phyloP scores from a whole-genome alignment of 2,329 filamentous ascomycete species.

The Colletotrichum sp. region DNA sequence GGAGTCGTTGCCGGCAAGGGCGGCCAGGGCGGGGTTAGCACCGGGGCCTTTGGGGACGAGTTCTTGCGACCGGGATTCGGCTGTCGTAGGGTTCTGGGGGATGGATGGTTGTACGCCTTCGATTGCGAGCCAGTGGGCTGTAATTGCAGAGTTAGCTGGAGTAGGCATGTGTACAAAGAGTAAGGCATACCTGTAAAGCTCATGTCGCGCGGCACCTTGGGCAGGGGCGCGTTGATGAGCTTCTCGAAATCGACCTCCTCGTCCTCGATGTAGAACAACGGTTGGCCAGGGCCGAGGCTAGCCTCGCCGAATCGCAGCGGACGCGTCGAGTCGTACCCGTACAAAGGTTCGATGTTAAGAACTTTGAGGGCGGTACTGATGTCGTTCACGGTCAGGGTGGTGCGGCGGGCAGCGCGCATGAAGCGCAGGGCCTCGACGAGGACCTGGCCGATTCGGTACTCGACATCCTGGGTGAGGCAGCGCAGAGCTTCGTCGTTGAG shows the following conservation, averaged over 20 bases:
- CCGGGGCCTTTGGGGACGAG: conserved; percentile 89
- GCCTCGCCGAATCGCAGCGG: conserved; percentile 93
- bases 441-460: conserved; percentile 93
- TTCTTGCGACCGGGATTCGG: conserved; percentile 83
- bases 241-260: conserved; percentile 99
- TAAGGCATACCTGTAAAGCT: conserved; percentile 78
- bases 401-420: conserved; percentile 91
- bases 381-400: conserved; percentile 87
- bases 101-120: conserved; percentile 97
- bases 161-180: neutral
- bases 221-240: conserved; percentile 93
- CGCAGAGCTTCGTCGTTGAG: conserved; percentile 87
- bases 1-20: conserved; percentile 83
- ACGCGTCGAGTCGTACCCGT: conserved; percentile 92
- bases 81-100: conserved; percentile 90
- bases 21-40: conserved; percentile 84
- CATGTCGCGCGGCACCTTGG: conserved; percentile 92
- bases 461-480: conserved; percentile 89
- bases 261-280: conserved; percentile 96
- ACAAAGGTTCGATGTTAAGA: conserved; percentile 92
- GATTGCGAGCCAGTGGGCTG: conserved; percentile 96
- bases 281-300: conserved; percentile 89
- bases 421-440: conserved; percentile 94
- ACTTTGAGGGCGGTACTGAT: conserved; percentile 84
- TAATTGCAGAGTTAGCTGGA: conserved; percentile 17